Percentiles rank a stretch among this genome's conserved stretches.
Conservation (phyloP, 2,329 filamentous ascomycete species). For the Apiospora malaysiana region DNA sequence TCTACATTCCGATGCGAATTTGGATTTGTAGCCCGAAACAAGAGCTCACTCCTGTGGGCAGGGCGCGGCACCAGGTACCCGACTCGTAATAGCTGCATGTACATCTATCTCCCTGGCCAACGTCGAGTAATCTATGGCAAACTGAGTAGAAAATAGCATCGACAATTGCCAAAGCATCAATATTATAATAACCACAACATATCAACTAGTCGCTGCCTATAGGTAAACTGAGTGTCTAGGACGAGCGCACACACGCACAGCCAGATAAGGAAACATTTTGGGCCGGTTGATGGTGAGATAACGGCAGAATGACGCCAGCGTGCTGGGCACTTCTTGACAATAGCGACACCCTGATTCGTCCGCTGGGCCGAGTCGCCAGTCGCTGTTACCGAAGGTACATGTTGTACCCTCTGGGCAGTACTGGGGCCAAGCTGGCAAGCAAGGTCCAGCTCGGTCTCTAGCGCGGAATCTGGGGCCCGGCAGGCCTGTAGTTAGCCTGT, state of each 20-base stretch:
- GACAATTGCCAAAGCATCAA: background rate
- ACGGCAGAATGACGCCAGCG: conserved; percentile 15
- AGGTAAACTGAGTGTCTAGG: background rate
- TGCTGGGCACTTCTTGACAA: conserved; percentile 18
- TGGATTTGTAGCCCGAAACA: conserved; percentile 15
- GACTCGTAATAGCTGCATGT: background rate
- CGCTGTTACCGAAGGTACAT: conserved; percentile 23
- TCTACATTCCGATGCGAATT: conserved; percentile 9
- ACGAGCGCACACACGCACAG: background rate
- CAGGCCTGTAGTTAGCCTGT: background rate
- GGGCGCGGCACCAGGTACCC: conserved; percentile 1
- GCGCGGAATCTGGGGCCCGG: conserved; percentile 27
- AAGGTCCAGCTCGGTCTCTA: conserved; percentile 21
- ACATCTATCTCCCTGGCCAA: background rate
- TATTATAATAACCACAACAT: too few species aligned
- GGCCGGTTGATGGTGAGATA: conserved; percentile 11
- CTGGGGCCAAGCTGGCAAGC: conserved; percentile 22
- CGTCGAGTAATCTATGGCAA: background rate
- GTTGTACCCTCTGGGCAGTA: too few species aligned
- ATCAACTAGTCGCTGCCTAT: background rate
- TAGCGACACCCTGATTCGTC: conserved; percentile 38
- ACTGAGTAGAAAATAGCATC: background rate
- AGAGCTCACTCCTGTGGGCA: conserved; percentile 8
- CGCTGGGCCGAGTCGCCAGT: conserved; percentile 34
- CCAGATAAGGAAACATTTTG: conserved; percentile 12